Conservation (phyloP, 805 yeast species). For the Spathaspora gorwiae region DNA sequence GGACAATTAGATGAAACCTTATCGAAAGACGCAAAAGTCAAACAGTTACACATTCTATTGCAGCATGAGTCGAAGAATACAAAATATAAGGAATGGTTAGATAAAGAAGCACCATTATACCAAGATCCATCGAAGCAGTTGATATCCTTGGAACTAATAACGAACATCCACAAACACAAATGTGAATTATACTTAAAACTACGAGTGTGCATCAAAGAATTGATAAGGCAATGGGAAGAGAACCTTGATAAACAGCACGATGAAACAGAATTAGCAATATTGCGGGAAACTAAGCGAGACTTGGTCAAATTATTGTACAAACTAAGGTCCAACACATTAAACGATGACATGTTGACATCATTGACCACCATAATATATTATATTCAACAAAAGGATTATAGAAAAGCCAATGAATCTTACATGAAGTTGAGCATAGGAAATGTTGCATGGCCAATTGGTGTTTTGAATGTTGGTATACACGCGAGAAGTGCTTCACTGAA, state of each 20-base stretch:
- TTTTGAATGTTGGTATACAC: conserved; percentile 74
- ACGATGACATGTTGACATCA: conserved; percentile 45
- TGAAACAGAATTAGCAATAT: conserved; percentile 8
- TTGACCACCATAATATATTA: conserved; percentile 57
- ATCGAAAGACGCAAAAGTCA: conserved; percentile 14
- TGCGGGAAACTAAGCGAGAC: conserved; percentile 37
- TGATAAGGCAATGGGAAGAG: conserved; percentile 44
- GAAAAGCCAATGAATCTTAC: conserved; percentile 62
- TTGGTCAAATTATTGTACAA: conserved; percentile 48
- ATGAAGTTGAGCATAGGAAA: conserved; percentile 78
- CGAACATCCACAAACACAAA: neutral
- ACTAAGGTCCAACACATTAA: conserved; percentile 33
- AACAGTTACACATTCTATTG: conserved; percentile 6
- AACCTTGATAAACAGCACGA: conserved; percentile 6
- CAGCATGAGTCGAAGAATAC: conserved; percentile 4
- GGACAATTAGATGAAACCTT: conserved; percentile 4
- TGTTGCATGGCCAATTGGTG: conserved; percentile 92
- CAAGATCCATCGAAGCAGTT: conserved; percentile 4
- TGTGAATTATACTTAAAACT: conserved; percentile 29
- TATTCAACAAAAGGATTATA: conserved; percentile 50
- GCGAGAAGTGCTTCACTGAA: conserved; percentile 60
- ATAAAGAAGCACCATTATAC: conserved; percentile 7
- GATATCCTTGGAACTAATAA: conserved; percentile 2
- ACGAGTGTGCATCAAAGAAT: conserved; percentile 43
- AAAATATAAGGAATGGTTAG: conserved; percentile 9